Base-by-base conservation (phyloP, 139 green algal species). In the Raphidocelis subcapitata region DNA sequence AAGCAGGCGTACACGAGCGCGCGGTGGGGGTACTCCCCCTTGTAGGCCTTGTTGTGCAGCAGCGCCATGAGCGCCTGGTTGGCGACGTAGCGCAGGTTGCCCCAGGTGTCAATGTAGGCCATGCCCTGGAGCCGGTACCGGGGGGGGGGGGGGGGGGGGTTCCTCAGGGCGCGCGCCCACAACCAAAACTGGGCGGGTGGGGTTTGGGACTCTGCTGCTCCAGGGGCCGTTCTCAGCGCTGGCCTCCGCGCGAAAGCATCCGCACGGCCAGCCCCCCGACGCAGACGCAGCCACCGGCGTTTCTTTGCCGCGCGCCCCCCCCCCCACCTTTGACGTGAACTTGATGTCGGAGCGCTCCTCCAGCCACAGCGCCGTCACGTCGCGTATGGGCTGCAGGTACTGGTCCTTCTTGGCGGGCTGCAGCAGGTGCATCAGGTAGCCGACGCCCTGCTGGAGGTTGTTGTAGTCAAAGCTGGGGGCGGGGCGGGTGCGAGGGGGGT, bases 1-100 rank as follows among this genome's bases (percentile, higher is more conserved):
- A 86, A 91, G 87, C 88, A 93, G n/a, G 72, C 89, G 63, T 78
- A 78, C 29, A 66, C 72, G 3, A 88, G 63, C 63, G 55, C 28
- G 57, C 62, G 24, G 74, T 37, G 65, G 41, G 8, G 8, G 65
- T 51, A 62, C 1, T 63, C 33, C 24, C 59, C 47, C 0, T 66
- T 26, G 23, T 56, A 62, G 20, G 44, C 20, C 54, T 75, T 62
- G 32, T 86, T 81, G 60, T 78, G 62, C 51, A 78, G 54, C 37
- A 78, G 33, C 26, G 61, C 72, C 56, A 90, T 62, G 63, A 91
- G 80, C 12, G 84, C 88, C 18, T 82, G 75, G 29, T 91, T 93
- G 60, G 78, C 68, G 26, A 87, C 89, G 69, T 69, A 72, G 41
- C 86, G 86, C 68, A 89, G 67, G 55, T 80, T 79, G 36, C 72